Evolutionary conservation across 2,329 filamentous ascomycete species (phyloP).

Genomic region (Tolypocladium endophyticum): DNA sequence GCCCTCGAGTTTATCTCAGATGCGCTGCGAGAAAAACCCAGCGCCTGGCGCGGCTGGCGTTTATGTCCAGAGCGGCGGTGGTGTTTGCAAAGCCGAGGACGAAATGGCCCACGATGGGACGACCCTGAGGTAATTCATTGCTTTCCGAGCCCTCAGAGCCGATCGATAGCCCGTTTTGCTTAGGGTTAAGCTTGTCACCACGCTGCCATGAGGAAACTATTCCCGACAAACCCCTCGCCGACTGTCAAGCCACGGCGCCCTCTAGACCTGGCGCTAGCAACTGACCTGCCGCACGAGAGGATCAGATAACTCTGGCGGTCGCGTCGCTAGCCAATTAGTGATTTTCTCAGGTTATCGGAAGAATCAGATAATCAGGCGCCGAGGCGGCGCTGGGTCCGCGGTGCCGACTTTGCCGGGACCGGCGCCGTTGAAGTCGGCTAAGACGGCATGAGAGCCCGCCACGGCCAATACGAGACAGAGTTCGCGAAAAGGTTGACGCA

Average conservation of each 20-base stretch:
- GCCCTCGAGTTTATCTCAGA: not conserved
- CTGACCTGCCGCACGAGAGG: not conserved
- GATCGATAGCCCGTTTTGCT: not conserved
- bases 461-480: not conserved
- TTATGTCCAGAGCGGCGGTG: not conserved
- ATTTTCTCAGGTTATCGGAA: not conserved
- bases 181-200: not conserved
- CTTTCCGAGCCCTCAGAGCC: not conserved
- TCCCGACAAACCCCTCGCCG: not conserved
- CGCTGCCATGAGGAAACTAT: not conserved
- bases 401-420: not conserved
- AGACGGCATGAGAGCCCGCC: not conserved
- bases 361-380: not conserved
- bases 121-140: not conserved
- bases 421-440: not conserved
- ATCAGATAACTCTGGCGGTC: not conserved
- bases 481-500: not conserved
- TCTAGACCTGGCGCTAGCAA: not conserved
- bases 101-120: not conserved
- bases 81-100: not conserved
- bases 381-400: not conserved
- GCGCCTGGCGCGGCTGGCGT: not conserved
- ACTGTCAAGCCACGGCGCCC: not conserved
- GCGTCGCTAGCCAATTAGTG: not conserved
- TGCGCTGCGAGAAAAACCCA: too few species aligned